Percentiles rank a stretch among this genome's conserved stretches.
Conservation (phyloP, 2,329 filamentous ascomycete species). For the Ceratocystis destructans region DNA sequence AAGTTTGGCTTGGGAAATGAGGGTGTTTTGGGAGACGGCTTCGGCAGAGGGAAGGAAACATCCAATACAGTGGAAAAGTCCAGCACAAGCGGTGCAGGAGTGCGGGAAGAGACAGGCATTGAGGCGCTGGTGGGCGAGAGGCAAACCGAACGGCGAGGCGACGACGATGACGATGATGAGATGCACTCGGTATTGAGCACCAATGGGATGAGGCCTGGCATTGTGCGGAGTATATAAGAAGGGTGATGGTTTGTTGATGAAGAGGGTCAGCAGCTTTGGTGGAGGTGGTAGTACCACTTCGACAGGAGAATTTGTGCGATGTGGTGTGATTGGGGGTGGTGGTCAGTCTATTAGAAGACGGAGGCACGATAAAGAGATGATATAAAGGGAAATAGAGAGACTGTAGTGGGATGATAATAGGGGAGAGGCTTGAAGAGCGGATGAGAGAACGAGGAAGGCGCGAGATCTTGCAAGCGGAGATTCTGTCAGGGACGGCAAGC, state of each 20-base stretch:
- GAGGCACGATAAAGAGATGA: neutral
- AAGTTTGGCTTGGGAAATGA: conserved; percentile 9
- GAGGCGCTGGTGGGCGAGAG: conserved; percentile 19
- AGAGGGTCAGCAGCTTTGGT: neutral
- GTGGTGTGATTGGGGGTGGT: neutral
- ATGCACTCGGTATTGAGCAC: conserved; percentile 22
- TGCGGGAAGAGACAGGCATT: conserved; percentile 11
- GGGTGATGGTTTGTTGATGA: neutral
- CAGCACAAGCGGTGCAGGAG: neutral
- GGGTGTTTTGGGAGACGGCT: conserved; percentile 12
- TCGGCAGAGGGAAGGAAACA: conserved; percentile 16
- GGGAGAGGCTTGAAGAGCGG: neutral
- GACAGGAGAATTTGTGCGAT: neutral
- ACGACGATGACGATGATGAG: conserved; percentile 19
- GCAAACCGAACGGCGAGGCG: conserved; percentile 14
- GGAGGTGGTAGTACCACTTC: neutral
- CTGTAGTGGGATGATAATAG: neutral
- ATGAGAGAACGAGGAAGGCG: neutral
- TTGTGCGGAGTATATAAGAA: conserved; percentile 18
- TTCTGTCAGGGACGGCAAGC: neutral
- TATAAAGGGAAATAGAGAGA: neutral
- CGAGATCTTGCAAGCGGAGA: neutral
- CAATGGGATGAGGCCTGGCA: conserved; percentile 27
- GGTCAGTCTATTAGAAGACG: neutral
- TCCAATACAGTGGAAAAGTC: conserved; percentile 16